Conservation (phyloP, 164 flowering plant genomes). For the Cinnamomum chago region DNA sequence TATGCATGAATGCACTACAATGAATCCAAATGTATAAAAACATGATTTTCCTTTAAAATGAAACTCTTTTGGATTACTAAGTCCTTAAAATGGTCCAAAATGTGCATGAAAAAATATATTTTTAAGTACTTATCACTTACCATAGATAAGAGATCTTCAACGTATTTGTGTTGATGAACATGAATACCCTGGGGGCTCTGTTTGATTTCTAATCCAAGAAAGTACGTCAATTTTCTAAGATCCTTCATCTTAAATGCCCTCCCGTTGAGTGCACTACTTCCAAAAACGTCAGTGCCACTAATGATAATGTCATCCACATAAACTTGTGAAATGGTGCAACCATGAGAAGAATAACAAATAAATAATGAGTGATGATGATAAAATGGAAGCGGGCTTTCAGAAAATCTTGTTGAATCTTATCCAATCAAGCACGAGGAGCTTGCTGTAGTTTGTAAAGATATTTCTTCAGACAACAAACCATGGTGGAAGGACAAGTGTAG, state of each 20-base stretch:
- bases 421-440: conserved; percentile 1
- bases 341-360: neutral
- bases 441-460: neutral
- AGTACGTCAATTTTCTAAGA: neutral
- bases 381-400: neutral
- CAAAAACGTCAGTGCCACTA: neutral
- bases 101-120: too few relatives aligned
- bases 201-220: neutral
- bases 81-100: too few relatives aligned
- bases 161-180: neutral
- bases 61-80: too few relatives aligned
- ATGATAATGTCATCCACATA: neutral
- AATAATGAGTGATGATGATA: conserved; percentile 1
- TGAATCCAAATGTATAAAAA: too few relatives aligned
- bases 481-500: neutral
- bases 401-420: neutral
- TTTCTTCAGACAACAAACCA: neutral
- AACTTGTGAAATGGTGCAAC: neutral
- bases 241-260: neutral
- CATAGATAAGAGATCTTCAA: neutral
- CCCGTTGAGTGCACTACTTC: neutral
- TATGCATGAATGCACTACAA: too few relatives aligned
- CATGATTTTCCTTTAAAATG: too few relatives aligned
- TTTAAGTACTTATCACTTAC: neutral
- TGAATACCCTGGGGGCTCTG: neutral